Base-by-base conservation (phyloP, 495 filamentous ascomycete species). In the Aspergillus mulundensis region DNA sequence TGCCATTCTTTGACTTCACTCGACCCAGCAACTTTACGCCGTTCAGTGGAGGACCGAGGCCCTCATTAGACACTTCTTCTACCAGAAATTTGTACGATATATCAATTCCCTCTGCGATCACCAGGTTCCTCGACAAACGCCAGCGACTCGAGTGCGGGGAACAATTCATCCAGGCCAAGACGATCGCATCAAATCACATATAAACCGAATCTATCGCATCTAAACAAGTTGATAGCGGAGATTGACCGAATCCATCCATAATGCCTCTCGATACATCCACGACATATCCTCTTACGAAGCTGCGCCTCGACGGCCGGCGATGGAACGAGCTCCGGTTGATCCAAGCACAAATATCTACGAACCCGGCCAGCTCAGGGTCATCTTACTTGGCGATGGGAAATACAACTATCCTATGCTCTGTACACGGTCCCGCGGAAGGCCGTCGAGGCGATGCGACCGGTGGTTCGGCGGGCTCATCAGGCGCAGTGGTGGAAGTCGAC, bases 291-390 rank as follows among this genome's bases (percentile, higher is more conserved):
- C 84, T 95, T 56, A 88, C 90, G 49, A 84, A 87, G 61, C 85
- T 97, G 57, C 91, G 91, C 66, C 88, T 95, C 61, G 92, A 96
- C 70, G 92, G 94, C 56, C 89, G 94, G 10, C 84, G 94, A 44
- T 99, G 95, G 95, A 99, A 99, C 74, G 94, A 99, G 71, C 85
- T 97, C 40, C 90, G 94, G 24, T 86, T 89, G 28, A 77, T 97
- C 42, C 83, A 87, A 72, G 93, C 88, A 36, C 89, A 95, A 72
- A 90, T 97, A 68, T 88, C 85, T 40, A 96, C 90, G 19, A 93
- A 96, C 72, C 84, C 91, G 23, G 84, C 91, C 53, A 90, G 92
- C 28, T 94, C 96, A 50, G 94, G 94, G 11, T 91, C 87, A 21
- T 85, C 84, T 49, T 96, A 95, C 70, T 79, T 97, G 20, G 88